A percentile compares a stretch with the other conserved stretches of the same genome.
Evolutionary conservation across 192 early-diverging fungal species (phyloP).

Genomic region (Backusella sp.): DNA sequence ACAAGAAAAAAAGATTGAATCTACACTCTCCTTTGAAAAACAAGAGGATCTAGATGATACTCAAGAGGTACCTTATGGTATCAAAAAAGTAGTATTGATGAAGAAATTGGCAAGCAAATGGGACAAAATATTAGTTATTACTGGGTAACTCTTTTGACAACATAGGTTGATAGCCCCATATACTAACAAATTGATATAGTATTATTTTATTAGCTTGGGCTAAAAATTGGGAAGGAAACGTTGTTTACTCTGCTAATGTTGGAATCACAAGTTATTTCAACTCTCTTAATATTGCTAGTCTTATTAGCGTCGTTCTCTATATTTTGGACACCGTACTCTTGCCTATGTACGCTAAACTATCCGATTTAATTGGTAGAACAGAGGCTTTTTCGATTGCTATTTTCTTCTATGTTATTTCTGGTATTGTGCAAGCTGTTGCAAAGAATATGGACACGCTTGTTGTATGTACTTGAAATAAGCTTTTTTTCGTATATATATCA

Average conservation of each 20-base stretch:
- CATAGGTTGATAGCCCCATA: neutral
- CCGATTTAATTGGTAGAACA: conserved; percentile 24
- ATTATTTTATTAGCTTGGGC: conserved; percentile 12
- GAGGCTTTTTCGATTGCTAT: neutral
- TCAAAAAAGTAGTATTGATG: conserved; percentile 4
- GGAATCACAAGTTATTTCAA: neutral
- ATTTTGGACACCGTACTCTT: conserved; percentile 16
- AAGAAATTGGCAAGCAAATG: neutral
- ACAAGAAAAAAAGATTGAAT: neutral
- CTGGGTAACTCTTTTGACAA: neutral
- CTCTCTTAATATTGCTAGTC: conserved; percentile 8
- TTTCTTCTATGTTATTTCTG: neutral
- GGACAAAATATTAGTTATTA: conserved; percentile 14
- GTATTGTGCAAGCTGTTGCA: neutral
- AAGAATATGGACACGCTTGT: neutral
- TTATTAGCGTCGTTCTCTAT: conserved; percentile 5
- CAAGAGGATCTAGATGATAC: neutral
- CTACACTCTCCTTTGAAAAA: neutral
- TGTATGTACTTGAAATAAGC: neutral
- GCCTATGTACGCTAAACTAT: conserved; percentile 21
- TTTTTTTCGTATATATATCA: neutral
- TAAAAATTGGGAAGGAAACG: conserved; percentile 18
- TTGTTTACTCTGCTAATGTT: neutral
- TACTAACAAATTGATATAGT: neutral
- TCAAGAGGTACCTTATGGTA: neutral